Evolutionary conservation across 208 protist species (phyloP), one percentile per base, ranked within the genome.

Genomic region (Cochliopodium minus): DNA sequence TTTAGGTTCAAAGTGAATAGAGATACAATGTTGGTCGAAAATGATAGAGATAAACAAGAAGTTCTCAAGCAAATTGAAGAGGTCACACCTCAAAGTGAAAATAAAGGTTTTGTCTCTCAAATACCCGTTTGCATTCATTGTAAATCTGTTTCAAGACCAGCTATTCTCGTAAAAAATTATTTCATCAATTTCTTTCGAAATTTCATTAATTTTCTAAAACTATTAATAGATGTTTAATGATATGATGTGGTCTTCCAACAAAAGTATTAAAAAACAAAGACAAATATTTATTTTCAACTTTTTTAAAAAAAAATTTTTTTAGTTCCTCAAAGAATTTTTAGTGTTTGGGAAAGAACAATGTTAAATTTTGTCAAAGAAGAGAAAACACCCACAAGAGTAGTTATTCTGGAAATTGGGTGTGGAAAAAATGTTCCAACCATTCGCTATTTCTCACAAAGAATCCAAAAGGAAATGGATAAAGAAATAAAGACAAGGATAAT

Each of bases 381-480:
- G n/a, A n/a, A n/a, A n/a, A n/a, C n/a, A n/a, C n/a, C n/a, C n/a
- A n/a, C n/a, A n/a, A n/a, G n/a, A n/a, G n/a, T 52, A 33, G 47
- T 52, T 33, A 52, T 52, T 38, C 17, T 52, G n/a, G 47, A 52
- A 33, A n/a, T 52, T n/a, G 47, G 47, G n/a, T 52, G 47, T 33
- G 47, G 47, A n/a, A 52, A 52, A n/a, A 17, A 38, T 33, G 47
- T 52, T n/a, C 47, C 47, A 17, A 33, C 47, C 47, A 33, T 52
- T 17, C 47, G 47, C n/a, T 33, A n/a, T 17, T 38, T 17, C n/a
- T 45, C 17, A 17, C n/a, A 52, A 33, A n/a, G 40, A 33, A n/a
- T 52, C n/a, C n/a, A n/a, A n/a, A n/a, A n/a, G n/a, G n/a, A n/a
- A n/a, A n/a, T n/a, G n/a, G n/a, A n/a, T n/a, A n/a, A n/a, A n/a